Evolutionary conservation across 2,329 filamentous ascomycete genomes (phyloP), one percentile per base, ranked within the genome.

Genomic region (Aspergillus sp.): DNA sequence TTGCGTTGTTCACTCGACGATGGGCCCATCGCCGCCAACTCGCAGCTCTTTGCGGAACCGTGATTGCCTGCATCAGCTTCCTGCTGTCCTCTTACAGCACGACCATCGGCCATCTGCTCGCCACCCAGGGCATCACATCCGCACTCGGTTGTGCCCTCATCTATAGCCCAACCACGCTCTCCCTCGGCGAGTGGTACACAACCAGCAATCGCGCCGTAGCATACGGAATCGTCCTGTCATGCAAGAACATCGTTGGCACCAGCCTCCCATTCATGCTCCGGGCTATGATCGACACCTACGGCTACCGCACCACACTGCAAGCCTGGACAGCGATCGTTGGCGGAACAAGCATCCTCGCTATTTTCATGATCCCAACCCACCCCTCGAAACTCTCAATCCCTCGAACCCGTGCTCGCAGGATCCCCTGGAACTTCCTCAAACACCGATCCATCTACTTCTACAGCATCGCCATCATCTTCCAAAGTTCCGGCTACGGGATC

Each of bases 401-500:
- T 31, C 11, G 27, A 15, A 50, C 53, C 17, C 53, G 53, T 6
- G 37, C 46, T 17, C 53, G 53, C n/a, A 50, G 35, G 6, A 56
- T 56, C 27, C 53, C 53, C 27, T 56, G 53, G 53, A 2, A 35
- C 6, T 56, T 56, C 46, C 53, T 56, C 46, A 23, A 19, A 11
- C 53, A 56, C 39, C n/a, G 19, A 5, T 56, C 53, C 2, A 56
- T 56, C 46, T 56, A 56, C 53, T 56, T 56, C 39, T 56, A 56
- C 53, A 50, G 53, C 53, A 37, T 33, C 27, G 53, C 53, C n/a
- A 56, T 56, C 31, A 68, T 76, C 52, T 68, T 75, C 39, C 69
- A 76, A 57, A 69, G 72, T 40, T 70, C 76, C 21, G 74, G 73
- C 9, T 75, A 74, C 44, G 75, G 75, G 56, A 59, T 75, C 6